Evolutionary conservation across 2,329 filamentous ascomycete species (phyloP).

Genomic region (Orbilia javanica): DNA sequence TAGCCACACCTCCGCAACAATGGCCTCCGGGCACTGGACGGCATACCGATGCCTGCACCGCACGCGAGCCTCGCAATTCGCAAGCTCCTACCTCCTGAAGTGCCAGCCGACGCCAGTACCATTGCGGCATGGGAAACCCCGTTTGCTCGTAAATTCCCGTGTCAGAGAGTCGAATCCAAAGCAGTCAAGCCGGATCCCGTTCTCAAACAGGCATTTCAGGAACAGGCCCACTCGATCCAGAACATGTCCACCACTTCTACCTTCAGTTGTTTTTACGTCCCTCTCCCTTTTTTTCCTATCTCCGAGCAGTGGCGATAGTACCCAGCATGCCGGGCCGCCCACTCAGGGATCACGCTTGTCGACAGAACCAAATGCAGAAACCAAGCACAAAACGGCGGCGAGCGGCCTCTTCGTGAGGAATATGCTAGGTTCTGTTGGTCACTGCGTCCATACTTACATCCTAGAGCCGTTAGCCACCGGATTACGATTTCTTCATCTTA

Average conservation of each 20-base stretch:
- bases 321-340: neutral
- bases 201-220: no score
- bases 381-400: neutral
- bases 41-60: neutral
- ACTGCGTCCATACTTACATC: constrained; percentile 62
- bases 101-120: neutral
- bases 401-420: neutral
- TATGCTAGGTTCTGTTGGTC: constrained; percentile 62
- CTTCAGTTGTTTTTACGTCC: constrained; percentile 4
- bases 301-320: neutral
- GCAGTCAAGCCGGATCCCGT: neutral
- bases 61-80: neutral
- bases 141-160: neutral
- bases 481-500: constrained; percentile 86
- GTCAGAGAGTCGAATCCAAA: neutral
- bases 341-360: constrained; percentile 40
- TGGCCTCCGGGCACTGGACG: neutral
- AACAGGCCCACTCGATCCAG: neutral
- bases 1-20: neutral
- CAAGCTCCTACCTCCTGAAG: neutral
- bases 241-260: neutral
- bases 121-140: neutral
- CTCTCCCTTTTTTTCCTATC: constrained; percentile 4
- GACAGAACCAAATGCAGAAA: constrained; percentile 36
- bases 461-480: constrained; percentile 86